A percentile compares a stretch with the other conserved stretches of the same genome.
These are phyloP conservation scores for Flaveria trinervia DNA, from an alignment of 129 eudicot species.

Conservation along the genomic window DNA sequence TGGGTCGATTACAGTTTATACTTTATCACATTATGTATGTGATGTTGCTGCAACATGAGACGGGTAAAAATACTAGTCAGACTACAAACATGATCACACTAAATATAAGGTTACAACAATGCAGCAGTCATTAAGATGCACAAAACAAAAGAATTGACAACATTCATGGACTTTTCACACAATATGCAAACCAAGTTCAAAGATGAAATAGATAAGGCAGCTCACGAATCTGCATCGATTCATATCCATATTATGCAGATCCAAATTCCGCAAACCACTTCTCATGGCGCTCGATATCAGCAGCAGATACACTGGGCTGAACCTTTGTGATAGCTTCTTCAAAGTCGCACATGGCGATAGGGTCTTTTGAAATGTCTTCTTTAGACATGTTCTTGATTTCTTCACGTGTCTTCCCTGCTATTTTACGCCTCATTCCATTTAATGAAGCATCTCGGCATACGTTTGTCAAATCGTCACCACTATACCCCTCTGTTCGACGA, in stretches of 20 bases:
- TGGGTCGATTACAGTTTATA: too few relatives aligned
- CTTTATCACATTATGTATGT: too few relatives aligned
- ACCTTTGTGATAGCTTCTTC: constrained; percentile 78
- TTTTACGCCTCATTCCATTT: constrained; percentile 84
- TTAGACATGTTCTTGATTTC: constrained; percentile 93
- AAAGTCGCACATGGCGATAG: constrained; percentile 90
- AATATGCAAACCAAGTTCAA: not conserved
- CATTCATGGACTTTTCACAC: constrained; percentile 5
- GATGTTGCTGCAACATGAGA: too few relatives aligned
- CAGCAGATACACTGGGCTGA: constrained; percentile 76
- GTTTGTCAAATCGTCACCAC: constrained; percentile 90
- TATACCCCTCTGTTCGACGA: constrained; percentile 80
- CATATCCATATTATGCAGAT: constrained; percentile 49
- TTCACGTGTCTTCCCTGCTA: constrained; percentile 76
- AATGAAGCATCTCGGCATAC: constrained; percentile 87
- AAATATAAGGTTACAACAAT: not conserved
- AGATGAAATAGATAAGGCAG: not conserved
- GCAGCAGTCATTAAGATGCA: constrained; percentile 7
- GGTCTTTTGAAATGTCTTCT: constrained; percentile 83
- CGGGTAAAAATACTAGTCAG: not conserved
- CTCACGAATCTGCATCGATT: not conserved
- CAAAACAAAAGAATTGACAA: not conserved
- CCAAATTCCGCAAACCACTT: constrained; percentile 88
- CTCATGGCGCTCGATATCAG: constrained; percentile 80
- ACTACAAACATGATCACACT: not conserved